Percentiles rank a stretch among this genome's conserved stretches.
Conservation (phyloP, 805 yeast species). For the Yarrowia porcina region DNA sequence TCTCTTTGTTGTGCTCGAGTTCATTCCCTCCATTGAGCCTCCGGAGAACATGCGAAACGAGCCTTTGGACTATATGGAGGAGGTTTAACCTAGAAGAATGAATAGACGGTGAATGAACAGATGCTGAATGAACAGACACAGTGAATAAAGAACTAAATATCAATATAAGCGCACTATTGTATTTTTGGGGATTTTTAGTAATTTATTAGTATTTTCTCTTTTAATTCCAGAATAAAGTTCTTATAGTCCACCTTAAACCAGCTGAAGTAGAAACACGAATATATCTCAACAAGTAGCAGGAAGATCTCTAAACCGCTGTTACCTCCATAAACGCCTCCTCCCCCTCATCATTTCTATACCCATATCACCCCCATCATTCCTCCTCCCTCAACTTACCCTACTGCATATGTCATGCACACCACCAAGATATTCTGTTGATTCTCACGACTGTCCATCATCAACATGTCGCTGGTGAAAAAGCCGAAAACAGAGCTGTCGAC, state of each 20-base stretch:
- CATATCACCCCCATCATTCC: not conserved
- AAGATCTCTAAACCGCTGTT: not conserved
- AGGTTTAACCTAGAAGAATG: not conserved
- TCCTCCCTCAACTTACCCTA: not conserved
- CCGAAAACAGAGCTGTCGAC: conserved; percentile 21
- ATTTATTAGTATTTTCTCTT: no score
- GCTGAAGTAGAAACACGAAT: not conserved
- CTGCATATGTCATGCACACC: conserved; percentile 1
- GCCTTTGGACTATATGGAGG: conserved; percentile 18
- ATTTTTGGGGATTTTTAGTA: no score
- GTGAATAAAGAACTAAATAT: no score
- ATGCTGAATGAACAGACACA: no score
- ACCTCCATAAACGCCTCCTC: not conserved
- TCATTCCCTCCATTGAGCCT: conserved; percentile 68
- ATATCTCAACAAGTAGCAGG: not conserved
- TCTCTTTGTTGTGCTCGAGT: conserved; percentile 59
- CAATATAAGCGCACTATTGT: no score
- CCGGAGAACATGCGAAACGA: conserved; percentile 68
- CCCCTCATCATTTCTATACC: not conserved
- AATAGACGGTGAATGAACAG: not conserved
- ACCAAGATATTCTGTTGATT: conserved; percentile 4
- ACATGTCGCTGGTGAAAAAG: conserved; percentile 22
- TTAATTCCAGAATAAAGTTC: not conserved
- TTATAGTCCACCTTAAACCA: not conserved
- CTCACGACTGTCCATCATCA: not conserved